Conservation (phyloP, 2,329 filamentous ascomycete genomes). For the Cladosporium sp. region DNA sequence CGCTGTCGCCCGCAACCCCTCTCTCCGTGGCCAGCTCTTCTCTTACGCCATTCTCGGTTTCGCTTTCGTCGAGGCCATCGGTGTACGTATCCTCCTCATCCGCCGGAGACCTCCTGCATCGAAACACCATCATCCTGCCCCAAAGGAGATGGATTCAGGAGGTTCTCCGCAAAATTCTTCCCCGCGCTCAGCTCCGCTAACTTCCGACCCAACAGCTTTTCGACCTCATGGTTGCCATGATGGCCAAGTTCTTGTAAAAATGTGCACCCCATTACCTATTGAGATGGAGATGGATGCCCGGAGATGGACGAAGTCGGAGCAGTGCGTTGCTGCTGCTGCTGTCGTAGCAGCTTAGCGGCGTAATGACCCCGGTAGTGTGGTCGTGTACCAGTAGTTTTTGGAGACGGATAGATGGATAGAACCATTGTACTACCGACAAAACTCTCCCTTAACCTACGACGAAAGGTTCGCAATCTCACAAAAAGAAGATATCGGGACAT, state of each 20-base stretch:
- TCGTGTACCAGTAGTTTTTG: conserved; percentile 13
- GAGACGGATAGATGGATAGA: conserved; percentile 13
- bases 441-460: background rate
- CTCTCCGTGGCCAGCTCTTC: conserved; percentile 92
- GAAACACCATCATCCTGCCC: background rate
- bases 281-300: conserved; percentile 13
- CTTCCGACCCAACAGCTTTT: conserved; percentile 51
- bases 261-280: conserved; percentile 12
- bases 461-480: background rate
- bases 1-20: conserved; percentile 87
- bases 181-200: background rate
- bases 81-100: conserved; percentile 37
- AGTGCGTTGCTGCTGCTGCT: background rate
- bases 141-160: conserved; percentile 5
- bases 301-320: conserved; percentile 1
- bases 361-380: conserved; percentile 6
- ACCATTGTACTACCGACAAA: conserved; percentile 11
- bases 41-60: conserved; percentile 93
- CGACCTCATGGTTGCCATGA: conserved; percentile 88
- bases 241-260: conserved; percentile 62
- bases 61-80: conserved; percentile 89
- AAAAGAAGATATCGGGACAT: background rate
- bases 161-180: conserved; percentile 11
- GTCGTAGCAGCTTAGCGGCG: conserved; percentile 4
- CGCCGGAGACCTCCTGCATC: background rate